Percentiles rank a stretch among this genome's conserved stretches.
Conservation (phyloP, 2,329 filamentous ascomycete species). For the Chaetomiaceae sp. region DNA sequence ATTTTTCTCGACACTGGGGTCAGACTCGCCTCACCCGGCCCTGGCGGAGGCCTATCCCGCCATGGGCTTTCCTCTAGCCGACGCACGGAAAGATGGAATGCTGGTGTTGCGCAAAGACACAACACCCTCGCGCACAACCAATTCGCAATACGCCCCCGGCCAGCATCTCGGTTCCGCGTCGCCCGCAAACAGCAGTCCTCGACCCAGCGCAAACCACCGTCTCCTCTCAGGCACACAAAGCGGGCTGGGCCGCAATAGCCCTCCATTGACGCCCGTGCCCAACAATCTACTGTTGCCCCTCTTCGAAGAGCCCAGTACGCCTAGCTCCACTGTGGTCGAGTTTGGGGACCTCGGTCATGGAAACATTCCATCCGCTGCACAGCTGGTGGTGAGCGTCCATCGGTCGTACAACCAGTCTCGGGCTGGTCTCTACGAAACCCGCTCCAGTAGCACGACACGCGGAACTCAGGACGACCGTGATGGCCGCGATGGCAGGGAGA, state of each 20-base stretch:
- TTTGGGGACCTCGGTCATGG: slow-evolving; percentile 7
- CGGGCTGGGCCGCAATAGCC: neutral
- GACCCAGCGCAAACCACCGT: neutral
- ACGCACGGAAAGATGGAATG: neutral
- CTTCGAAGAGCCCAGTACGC: slow-evolving; percentile 8
- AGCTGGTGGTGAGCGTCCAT: slow-evolving; percentile 5
- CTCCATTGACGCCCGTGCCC: neutral
- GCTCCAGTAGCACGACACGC: slow-evolving; percentile 1
- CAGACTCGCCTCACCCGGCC: neutral
- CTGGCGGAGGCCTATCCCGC: neutral
- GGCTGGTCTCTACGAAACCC: neutral
- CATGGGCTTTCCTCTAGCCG: neutral
- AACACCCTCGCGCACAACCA: neutral
- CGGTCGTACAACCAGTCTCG: slow-evolving; percentile 1
- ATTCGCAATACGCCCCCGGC: neutral
- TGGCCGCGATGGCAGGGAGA: neutral
- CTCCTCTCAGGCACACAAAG: neutral
- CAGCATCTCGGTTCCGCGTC: neutral
- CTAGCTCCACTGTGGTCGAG: slow-evolving; percentile 12
- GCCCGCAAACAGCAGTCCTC: slow-evolving; percentile 1
- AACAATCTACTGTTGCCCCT: neutral
- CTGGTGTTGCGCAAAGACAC: slow-evolving; percentile 1
- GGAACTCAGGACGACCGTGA: neutral
- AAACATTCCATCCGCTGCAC: slow-evolving; percentile 3
- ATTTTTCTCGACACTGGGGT: neutral